These are phyloP conservation scores for Penicillium tannophilum DNA, from an alignment of 495 filamentous ascomycete genomes.

Conservation along the genomic window DNA sequence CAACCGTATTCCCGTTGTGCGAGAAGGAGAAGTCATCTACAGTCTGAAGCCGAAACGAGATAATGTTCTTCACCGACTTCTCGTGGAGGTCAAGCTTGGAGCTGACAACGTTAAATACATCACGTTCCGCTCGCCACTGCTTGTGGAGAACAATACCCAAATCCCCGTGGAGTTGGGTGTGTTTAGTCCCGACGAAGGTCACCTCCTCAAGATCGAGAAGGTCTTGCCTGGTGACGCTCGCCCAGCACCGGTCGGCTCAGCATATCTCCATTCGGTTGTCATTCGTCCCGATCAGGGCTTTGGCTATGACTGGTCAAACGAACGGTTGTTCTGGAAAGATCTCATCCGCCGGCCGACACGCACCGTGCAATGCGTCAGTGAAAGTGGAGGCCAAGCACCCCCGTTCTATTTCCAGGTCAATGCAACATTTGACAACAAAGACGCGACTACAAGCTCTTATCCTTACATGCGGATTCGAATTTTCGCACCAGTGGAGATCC, in stretches of 20 bases:
- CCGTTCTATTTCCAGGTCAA: slow-evolving; percentile 97
- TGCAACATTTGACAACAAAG: slow-evolving; percentile 75
- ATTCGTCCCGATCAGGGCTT: slow-evolving; percentile 95
- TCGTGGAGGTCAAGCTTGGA: slow-evolving; percentile 90
- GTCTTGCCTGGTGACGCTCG: slow-evolving; percentile 89
- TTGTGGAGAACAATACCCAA: slow-evolving; percentile 97
- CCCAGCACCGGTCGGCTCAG: slow-evolving; percentile 89
- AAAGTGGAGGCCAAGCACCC: slow-evolving; percentile 71
- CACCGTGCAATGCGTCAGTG: slow-evolving; percentile 83
- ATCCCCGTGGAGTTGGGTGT: slow-evolving; percentile 96
- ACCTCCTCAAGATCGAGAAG: slow-evolving; percentile 97
- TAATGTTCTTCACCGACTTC: slow-evolving; percentile 78
- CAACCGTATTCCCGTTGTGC: slow-evolving; percentile 82
- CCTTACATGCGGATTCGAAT: slow-evolving; percentile 93
- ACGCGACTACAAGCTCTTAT: slow-evolving; percentile 79
- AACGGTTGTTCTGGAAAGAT: slow-evolving; percentile 90
- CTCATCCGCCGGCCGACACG: slow-evolving; percentile 78
- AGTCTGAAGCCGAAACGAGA: slow-evolving; percentile 82
- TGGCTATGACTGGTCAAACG: slow-evolving; percentile 90
- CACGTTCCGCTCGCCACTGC: slow-evolving; percentile 90
- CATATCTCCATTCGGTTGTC: slow-evolving; percentile 87
- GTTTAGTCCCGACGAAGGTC: slow-evolving; percentile 82
- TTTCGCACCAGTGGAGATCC: slow-evolving; percentile 87
- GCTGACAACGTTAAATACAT: slow-evolving; percentile 96
- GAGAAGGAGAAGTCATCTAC: slow-evolving; percentile 92